phyloP scores from a whole-genome alignment of 2,329 filamentous ascomycete species.

The Xylariaceae sp. region DNA sequence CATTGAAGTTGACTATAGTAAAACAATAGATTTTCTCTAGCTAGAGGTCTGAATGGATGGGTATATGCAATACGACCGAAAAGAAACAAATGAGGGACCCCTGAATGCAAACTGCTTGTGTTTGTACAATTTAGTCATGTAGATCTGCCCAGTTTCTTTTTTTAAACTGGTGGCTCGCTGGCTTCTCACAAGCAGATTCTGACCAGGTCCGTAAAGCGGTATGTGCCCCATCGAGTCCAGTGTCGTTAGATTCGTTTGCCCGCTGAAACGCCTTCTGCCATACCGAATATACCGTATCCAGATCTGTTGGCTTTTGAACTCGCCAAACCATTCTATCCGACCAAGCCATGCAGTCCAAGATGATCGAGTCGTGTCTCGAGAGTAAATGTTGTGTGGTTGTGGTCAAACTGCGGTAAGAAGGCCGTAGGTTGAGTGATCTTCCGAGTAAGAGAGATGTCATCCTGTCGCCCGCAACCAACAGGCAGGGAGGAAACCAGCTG shows the following conservation, averaged over 20 bases:
- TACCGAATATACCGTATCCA: conserved; percentile 25
- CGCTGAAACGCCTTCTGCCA: conserved; percentile 27
- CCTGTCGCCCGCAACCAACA: conserved; percentile 28
- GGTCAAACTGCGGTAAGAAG: background rate
- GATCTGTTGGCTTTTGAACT: conserved; percentile 13
- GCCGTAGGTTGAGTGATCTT: background rate
- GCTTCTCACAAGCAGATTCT: conserved; percentile 1
- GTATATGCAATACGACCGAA: conserved; percentile 25
- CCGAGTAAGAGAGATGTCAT: background rate
- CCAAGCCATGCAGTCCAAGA: conserved; percentile 22
- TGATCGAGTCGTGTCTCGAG: conserved; percentile 19
- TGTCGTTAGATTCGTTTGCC: conserved; percentile 21
- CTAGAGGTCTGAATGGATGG: conserved; percentile 19
- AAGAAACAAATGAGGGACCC: conserved; percentile 10
- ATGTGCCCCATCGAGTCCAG: no score
- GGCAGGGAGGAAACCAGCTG: background rate
- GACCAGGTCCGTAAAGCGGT: conserved; percentile 10
- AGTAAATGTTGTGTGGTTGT: conserved; percentile 12
- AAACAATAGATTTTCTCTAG: conserved; percentile 20
- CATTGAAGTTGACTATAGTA: conserved; percentile 5
- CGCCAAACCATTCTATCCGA: conserved; percentile 25
- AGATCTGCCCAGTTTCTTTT: conserved; percentile 20
- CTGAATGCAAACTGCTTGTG: conserved; percentile 16
- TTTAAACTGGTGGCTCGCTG: conserved; percentile 2
- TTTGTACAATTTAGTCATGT: conserved; percentile 25